Evolutionary conservation across 768 basidiomycete genomes (phyloP).

Genomic region (Mycena venus): DNA sequence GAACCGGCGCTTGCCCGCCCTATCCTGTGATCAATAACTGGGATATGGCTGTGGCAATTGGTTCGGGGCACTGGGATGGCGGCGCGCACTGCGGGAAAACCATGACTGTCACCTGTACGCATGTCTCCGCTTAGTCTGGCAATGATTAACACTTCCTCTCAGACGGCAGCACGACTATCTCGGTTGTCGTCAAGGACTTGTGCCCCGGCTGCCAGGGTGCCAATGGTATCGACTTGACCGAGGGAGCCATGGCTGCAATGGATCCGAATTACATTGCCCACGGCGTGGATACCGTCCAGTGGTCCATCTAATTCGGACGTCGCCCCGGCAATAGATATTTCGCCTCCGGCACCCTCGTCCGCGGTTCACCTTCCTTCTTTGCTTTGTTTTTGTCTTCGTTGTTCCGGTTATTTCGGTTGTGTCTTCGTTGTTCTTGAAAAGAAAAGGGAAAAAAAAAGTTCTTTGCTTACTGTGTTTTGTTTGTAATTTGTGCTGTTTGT

Average conservation of each 20-base stretch:
- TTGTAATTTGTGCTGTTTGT: neutral
- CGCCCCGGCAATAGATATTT: neutral
- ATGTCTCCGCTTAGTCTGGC: neutral
- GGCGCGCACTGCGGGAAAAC: conserved; percentile 19
- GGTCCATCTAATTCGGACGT: conserved; percentile 4
- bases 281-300: conserved; percentile 11
- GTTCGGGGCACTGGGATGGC: neutral
- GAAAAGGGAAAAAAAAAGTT: neutral
- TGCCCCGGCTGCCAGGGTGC: conserved; percentile 27
- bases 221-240: conserved; percentile 22
- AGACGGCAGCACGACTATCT: conserved; percentile 7
- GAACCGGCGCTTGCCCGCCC: conserved; percentile 11
- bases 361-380: neutral
- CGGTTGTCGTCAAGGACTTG: conserved; percentile 3
- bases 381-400: too few species aligned
- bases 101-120: conserved; percentile 9
- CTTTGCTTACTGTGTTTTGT: neutral
- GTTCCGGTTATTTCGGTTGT: neutral
- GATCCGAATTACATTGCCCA: conserved; percentile 19
- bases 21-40: neutral
- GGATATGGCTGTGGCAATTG: conserved; percentile 17
- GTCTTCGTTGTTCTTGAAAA: neutral
- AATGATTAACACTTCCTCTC: neutral
- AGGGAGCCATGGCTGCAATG: conserved; percentile 21
- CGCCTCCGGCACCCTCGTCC: neutral